A percentile compares a stretch with the other conserved stretches of the same genome.
Evolutionary conservation across 2,329 filamentous ascomycete species (phyloP).

Genomic region (Cytospora piceae): DNA sequence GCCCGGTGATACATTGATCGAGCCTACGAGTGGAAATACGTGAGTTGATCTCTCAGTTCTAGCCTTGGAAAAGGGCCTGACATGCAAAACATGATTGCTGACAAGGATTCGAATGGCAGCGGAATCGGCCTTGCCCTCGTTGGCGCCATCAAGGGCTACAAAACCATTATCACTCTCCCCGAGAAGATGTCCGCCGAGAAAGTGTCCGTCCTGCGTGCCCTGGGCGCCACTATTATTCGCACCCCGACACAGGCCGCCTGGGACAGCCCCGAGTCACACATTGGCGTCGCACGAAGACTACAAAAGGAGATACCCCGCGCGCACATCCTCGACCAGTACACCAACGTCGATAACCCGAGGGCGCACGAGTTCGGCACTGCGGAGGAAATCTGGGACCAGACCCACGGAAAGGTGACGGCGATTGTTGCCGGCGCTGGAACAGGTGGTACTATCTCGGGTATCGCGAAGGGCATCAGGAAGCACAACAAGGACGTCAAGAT

Average conservation of each 20-base stretch:
- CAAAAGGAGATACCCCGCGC: constrained; percentile 96
- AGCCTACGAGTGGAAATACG: constrained; percentile 97
- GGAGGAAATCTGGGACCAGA: constrained; percentile 95
- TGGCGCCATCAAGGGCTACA: constrained; percentile 94
- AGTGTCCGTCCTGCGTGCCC: constrained; percentile 88
- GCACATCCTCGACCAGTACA: constrained; percentile 96
- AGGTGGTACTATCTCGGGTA: constrained; percentile 90
- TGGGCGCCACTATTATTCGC: constrained; percentile 96
- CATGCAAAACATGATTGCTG: constrained; percentile 35
- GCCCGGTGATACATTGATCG: constrained; percentile 94
- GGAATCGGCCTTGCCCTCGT: constrained; percentile 95
- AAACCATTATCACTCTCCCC: constrained; percentile 96
- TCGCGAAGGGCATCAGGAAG: constrained; percentile 83
- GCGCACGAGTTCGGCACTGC: constrained; percentile 95
- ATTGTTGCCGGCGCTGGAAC: constrained; percentile 93
- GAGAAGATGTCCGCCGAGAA: constrained; percentile 99
- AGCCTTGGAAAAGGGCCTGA: background rate
- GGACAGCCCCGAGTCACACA: constrained; percentile 94
- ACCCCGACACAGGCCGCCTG: constrained; percentile 95
- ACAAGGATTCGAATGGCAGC: constrained; percentile 37
- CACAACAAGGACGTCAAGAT: constrained; percentile 86
- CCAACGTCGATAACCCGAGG: constrained; percentile 86
- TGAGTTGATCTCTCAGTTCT: constrained; percentile 40
- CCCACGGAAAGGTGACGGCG: constrained; percentile 77
- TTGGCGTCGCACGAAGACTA: constrained; percentile 86